Conservation (phyloP, 495 filamentous ascomycete species). For the Filosporella fistucella region DNA sequence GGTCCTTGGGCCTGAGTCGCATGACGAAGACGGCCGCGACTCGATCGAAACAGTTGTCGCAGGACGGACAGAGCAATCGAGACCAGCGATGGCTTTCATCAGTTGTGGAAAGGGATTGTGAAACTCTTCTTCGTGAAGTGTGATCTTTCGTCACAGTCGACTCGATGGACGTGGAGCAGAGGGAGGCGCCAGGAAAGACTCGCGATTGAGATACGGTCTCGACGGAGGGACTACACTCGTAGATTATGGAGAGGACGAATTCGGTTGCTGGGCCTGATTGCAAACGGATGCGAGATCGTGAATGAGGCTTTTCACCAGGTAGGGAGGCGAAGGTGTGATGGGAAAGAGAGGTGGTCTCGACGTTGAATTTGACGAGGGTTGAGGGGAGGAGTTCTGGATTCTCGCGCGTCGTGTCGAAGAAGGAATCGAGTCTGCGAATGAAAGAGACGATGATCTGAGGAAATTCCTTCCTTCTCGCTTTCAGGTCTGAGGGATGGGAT, state of each 20-base stretch:
- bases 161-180: conserved; percentile 6
- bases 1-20: conserved; percentile 45
- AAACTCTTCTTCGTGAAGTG: not conserved
- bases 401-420: too few species aligned
- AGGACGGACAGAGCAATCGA: conserved; percentile 23
- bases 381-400: not conserved
- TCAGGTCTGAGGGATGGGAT: too few species aligned
- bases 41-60: conserved; percentile 24
- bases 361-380: not conserved
- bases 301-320: too few species aligned
- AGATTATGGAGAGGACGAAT: too few species aligned
- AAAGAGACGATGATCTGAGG: too few species aligned
- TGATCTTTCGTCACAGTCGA: conserved; percentile 1
- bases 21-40: conserved; percentile 44
- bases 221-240: too few species aligned
- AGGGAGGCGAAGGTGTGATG: not conserved
- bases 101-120: conserved; percentile 16
- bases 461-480: too few species aligned
- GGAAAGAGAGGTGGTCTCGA: not conserved
- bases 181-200: not conserved
- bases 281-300: too few species aligned
- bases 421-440: too few species aligned
- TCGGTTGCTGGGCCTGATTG: too few species aligned
- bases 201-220: too few species aligned
- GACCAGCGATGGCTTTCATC: conserved; percentile 20